Evolutionary conservation across 1,139 yeast genomes (phyloP), one percentile per base, ranked within the genome.

Genomic region (Kodamaea arcana): DNA sequence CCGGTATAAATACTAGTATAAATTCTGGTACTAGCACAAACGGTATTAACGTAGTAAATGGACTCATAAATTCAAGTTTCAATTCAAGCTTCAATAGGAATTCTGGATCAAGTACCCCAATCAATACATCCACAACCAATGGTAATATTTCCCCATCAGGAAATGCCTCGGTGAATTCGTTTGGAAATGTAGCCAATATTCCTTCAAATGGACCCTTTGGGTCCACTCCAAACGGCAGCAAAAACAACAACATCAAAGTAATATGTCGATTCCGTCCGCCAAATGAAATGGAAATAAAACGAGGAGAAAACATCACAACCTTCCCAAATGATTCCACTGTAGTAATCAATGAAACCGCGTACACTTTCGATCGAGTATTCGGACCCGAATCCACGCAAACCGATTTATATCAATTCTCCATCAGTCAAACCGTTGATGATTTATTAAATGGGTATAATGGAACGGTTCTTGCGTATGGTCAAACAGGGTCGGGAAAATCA

Each of bases 401-500:
- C n/a, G 80, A 80, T 9, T 62, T 88, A 3, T 85, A 80, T 51
- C 70, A 79, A 8, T 76, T 70, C 50, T 72, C 86, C 2, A 70
- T 83, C 12, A 54, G 61, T 30, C 75, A 69, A 29, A 78, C 78
- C 3, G 81, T 81, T 3, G 81, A 78, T 31, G 92, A 83, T 45
- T 66, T 86, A 26, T 69, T 86, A 43, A 69, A 72, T 27, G 97
- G 97, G 0, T 86, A 83, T 52, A 86, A 88, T 55, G 92, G 94
- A 15, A 80, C 95, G 0, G 81, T 88, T 0, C 61, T 88, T 30
- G 90, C 95, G 1, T 88, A 86, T 56, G 97, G 96, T 6, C 95
- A 85, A 53, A 83, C 94, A 0, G 94, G 95, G 0, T 75, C 94
- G 1, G 96, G 96, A 3, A 87, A 87, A 52, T 78, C 95, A 0